Evolutionary conservation across 768 basidiomycete species (phyloP).

Genomic region (Pulveroboletus sp.): DNA sequence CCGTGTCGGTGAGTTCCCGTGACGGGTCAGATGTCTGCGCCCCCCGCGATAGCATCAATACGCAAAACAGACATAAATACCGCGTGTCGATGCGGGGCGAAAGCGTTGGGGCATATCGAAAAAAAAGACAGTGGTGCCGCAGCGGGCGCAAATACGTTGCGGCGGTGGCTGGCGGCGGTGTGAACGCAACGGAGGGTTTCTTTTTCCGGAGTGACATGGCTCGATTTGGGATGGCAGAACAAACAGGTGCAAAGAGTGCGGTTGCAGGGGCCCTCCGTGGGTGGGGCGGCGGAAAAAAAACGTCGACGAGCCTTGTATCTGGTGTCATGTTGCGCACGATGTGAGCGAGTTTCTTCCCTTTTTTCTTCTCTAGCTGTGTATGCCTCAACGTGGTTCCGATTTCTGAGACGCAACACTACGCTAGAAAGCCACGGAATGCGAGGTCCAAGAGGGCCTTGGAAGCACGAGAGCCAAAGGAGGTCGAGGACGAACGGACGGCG

Average conservation of each 20-base stretch:
- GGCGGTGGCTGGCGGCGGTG: too few relatives aligned
- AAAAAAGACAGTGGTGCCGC: too few relatives aligned
- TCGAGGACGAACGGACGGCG: slow-evolving; percentile 82
- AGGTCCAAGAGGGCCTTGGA: slow-evolving; percentile 87
- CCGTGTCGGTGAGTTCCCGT: too few relatives aligned
- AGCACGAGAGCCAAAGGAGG: slow-evolving; percentile 81
- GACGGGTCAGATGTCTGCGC: too few relatives aligned
- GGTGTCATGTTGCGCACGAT: slow-evolving; percentile 26
- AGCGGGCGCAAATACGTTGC: too few relatives aligned
- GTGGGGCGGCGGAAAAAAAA: too few relatives aligned
- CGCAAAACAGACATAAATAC: too few relatives aligned
- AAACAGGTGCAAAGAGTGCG: not conserved
- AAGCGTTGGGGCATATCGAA: too few relatives aligned
- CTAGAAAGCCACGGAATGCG: slow-evolving; percentile 91
- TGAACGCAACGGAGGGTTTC: not conserved
- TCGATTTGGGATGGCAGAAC: not conserved
- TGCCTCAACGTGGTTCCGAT: not conserved
- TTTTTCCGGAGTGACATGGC: not conserved
- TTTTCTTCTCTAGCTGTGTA: not conserved
- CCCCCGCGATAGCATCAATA: too few relatives aligned
- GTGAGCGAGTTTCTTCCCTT: slow-evolving; percentile 18
- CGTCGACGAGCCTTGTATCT: too few relatives aligned
- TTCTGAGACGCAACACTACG: not conserved
- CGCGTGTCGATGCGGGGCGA: too few relatives aligned
- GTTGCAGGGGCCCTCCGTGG: too few relatives aligned